phyloP scores from a whole-genome alignment of 257 asterid species.

The Solanum ahanhuiri region DNA sequence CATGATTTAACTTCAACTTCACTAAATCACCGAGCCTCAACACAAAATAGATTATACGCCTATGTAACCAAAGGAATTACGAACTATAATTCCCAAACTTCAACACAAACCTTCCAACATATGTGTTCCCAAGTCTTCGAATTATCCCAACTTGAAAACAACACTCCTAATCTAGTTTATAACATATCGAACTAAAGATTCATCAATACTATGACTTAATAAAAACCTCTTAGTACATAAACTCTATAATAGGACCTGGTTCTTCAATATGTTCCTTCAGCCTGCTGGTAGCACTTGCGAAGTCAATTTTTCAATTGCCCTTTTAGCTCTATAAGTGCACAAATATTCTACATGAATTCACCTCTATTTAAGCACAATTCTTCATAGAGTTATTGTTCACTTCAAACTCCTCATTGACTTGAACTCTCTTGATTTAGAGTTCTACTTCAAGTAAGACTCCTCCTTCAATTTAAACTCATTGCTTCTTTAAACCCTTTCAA shows the following conservation, averaged over 20 bases:
- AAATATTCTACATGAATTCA: neutral
- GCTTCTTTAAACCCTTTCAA: too few relatives aligned
- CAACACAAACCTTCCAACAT: too few relatives aligned
- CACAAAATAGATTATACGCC: neutral
- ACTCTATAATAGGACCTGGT: neutral
- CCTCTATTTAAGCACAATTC: neutral
- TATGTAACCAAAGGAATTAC: neutral
- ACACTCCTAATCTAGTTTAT: fast-evolving
- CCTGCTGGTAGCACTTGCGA: neutral
- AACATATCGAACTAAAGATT: neutral
- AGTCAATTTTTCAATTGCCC: neutral
- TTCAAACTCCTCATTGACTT: too few relatives aligned
- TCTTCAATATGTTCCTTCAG: neutral
- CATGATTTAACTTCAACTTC: neutral
- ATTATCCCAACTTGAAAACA: neutral
- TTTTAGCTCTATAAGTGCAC: neutral
- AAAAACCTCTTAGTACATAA: neutral
- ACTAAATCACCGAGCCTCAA: neutral
- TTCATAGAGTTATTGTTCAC: neutral
- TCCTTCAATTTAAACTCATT: too few relatives aligned
- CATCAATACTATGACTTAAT: neutral
- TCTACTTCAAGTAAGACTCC: too few relatives aligned
- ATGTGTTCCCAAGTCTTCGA: neutral
- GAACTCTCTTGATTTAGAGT: too few relatives aligned
- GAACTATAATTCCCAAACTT: neutral